Conservation (phyloP, 441 rosid genomes). For the Gossypium trilobum region DNA sequence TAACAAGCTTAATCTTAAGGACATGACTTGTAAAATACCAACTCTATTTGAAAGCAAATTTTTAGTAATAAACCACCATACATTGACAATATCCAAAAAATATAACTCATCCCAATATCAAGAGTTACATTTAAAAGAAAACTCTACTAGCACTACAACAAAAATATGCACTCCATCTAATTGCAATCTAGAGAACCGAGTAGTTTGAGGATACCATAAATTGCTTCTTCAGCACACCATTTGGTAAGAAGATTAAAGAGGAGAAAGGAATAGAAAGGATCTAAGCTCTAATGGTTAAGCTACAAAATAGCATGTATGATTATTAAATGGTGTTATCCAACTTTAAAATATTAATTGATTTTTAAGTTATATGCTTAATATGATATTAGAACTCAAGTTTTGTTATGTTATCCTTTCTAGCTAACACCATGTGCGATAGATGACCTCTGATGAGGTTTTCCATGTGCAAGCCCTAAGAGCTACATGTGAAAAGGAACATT, state of each 20-base stretch:
- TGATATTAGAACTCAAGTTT: no score
- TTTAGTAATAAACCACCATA: not conserved
- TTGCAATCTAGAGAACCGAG: not conserved
- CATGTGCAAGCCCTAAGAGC: not conserved
- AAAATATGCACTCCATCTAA: not conserved
- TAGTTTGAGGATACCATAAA: not conserved
- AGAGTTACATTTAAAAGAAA: no score
- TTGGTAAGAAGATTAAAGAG: not conserved
- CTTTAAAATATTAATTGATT: not conserved
- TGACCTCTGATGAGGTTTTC: not conserved
- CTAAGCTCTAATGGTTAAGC: not conserved
- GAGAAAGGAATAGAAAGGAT: not conserved
- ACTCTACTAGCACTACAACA: not conserved
- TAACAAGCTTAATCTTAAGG: not conserved
- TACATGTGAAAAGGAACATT: no score
- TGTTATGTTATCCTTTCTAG: no score
- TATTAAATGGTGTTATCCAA: not conserved
- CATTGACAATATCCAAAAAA: not conserved
- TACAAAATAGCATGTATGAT: not conserved
- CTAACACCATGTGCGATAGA: no score
- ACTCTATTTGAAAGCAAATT: not conserved
- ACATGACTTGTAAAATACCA: not conserved
- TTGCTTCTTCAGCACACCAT: not conserved
- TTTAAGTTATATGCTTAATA: no score
- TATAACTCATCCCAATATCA: not conserved